Percentiles rank a stretch among this genome's conserved stretches.
Evolutionary conservation across 2,329 filamentous ascomycete genomes (phyloP).

Genomic region (Pyrenophora graminea): DNA sequence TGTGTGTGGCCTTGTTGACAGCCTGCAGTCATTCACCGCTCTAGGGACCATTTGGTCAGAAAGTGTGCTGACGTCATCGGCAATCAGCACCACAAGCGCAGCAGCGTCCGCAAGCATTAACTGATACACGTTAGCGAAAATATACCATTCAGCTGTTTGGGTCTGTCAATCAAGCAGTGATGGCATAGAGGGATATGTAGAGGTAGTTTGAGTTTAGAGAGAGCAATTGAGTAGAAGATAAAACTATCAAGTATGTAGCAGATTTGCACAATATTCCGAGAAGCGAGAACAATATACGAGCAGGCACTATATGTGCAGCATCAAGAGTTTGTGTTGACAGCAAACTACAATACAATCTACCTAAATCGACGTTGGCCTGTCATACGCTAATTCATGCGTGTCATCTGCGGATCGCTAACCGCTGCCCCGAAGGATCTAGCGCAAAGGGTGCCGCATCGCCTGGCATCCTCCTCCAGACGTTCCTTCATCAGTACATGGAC

Average conservation of each 20-base stretch:
- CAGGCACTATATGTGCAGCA: background rate
- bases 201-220: too few species aligned
- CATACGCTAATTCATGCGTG: background rate
- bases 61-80: background rate
- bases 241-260: too few species aligned
- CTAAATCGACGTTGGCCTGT: background rate
- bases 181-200: too few species aligned
- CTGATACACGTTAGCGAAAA: background rate
- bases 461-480: background rate
- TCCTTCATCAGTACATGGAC: background rate
- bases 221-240: too few species aligned
- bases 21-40: background rate
- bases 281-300: too few species aligned
- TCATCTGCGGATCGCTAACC: background rate
- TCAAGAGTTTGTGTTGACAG: background rate
- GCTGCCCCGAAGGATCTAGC: background rate
- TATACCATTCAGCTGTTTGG: background rate
- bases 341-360: background rate
- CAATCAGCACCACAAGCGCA: too few species aligned
- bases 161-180: too few species aligned
- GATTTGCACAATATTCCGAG: too few species aligned
- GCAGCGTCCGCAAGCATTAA: background rate
- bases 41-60: background rate
- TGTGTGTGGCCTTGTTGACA: background rate
- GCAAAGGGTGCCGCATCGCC: background rate